A percentile compares a stretch with the other conserved stretches of the same genome.
Conservation (phyloP, 2,329 filamentous ascomycete genomes). For the Beauveria bassiana region DNA sequence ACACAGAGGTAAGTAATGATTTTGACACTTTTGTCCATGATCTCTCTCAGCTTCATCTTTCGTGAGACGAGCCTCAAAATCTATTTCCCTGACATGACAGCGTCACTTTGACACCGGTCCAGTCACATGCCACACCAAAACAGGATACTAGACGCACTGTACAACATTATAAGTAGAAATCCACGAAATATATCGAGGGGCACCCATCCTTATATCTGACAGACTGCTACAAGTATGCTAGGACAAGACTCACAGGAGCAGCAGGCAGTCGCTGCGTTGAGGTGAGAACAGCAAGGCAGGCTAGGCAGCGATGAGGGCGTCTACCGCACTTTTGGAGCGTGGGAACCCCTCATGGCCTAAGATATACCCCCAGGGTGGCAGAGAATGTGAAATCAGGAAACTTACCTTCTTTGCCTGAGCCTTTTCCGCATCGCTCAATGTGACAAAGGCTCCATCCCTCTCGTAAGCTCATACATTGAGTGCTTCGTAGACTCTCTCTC, state of each 20-base stretch:
- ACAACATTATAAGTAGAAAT: neutral
- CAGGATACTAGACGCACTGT: too few relatives aligned
- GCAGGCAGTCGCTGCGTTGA: neutral
- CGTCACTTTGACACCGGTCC: neutral
- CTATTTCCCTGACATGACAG: neutral
- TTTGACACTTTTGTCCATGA: neutral
- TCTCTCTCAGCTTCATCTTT: neutral
- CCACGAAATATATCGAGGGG: too few relatives aligned
- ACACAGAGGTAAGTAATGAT: neutral
- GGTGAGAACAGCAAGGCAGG: neutral
- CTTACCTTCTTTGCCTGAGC: neutral
- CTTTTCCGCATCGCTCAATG: neutral
- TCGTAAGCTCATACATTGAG: neutral
- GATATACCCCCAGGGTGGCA: neutral
- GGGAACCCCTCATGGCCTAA: neutral
- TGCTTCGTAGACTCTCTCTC: too few relatives aligned
- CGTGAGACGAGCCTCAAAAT: neutral
- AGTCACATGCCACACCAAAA: neutral
- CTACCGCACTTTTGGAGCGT: neutral
- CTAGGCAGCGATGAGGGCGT: neutral
- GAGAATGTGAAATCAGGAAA: neutral
- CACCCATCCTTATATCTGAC: neutral
- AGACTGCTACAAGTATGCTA: neutral
- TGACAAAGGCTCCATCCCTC: neutral
- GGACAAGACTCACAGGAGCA: neutral